A percentile compares a stretch with the other conserved stretches of the same genome.
Evolutionary conservation across 345 rosid species (phyloP).

Genomic region (Corchorus olitorius): DNA sequence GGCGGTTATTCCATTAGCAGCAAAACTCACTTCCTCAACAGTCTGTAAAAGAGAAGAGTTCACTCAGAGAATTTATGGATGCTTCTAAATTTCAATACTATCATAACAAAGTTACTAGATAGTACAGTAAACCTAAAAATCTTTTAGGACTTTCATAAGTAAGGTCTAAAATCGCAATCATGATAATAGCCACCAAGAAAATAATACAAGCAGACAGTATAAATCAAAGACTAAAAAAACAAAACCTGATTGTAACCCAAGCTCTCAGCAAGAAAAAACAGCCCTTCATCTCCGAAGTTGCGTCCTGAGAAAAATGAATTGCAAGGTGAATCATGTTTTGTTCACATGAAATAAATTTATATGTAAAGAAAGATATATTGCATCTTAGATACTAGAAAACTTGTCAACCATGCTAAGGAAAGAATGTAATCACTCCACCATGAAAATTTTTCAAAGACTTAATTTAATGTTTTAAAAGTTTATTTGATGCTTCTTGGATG

Average conservation of each 20-base stretch:
- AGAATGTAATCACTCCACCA: neutral
- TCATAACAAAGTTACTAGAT: constrained; percentile 1
- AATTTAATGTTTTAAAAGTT: neutral
- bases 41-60: constrained; percentile 46
- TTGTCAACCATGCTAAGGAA: neutral
- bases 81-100: constrained; percentile 4
- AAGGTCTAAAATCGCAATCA: constrained; percentile 7
- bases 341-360: neutral
- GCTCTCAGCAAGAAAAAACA: constrained; percentile 84
- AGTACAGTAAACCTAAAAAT: neutral
- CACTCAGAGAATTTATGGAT: constrained; percentile 9
- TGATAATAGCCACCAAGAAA: neutral
- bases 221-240: constrained; percentile 22
- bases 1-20: constrained; percentile 91
- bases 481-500: neutral
- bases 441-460: neutral
- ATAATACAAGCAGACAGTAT: neutral
- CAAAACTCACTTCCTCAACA: constrained; percentile 91
- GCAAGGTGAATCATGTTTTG: constrained; percentile 25
- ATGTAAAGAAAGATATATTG: neutral
- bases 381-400: neutral
- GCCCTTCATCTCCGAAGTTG: constrained; percentile 93
- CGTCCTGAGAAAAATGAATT: constrained; percentile 51
- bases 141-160: neutral
- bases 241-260: constrained; percentile 89